Conservation (phyloP, 2,329 filamentous ascomycete genomes). For the Hypoxylon sp. region DNA sequence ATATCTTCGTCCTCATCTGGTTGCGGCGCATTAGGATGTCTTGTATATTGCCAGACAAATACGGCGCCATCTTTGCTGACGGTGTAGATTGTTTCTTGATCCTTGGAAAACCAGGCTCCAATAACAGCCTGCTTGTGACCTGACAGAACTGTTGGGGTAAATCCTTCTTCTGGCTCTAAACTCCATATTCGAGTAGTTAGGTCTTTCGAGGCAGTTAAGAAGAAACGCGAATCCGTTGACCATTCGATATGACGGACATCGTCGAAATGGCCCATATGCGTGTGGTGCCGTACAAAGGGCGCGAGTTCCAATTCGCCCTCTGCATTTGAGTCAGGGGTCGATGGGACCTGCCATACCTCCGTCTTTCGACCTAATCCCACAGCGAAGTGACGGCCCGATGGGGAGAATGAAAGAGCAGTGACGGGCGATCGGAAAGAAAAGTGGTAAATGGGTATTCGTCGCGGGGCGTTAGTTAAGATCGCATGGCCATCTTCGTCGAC, state of each 20-base stretch:
- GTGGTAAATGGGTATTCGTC: slow-evolving; percentile 89
- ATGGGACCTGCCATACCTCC: slow-evolving; percentile 96
- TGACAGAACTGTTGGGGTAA: slow-evolving; percentile 88
- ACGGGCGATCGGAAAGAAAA: slow-evolving; percentile 93
- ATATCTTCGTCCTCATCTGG: slow-evolving; percentile 73
- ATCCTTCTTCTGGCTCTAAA: slow-evolving; percentile 86
- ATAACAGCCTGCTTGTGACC: slow-evolving; percentile 92
- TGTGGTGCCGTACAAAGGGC: slow-evolving; percentile 90
- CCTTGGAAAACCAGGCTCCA: slow-evolving; percentile 95
- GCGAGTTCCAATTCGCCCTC: slow-evolving; percentile 93
- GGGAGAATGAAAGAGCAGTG: slow-evolving; percentile 89
- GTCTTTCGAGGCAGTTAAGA: slow-evolving; percentile 92
- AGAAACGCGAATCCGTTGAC: slow-evolving; percentile 96
- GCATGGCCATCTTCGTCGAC: slow-evolving; percentile 95
- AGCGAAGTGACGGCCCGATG: slow-evolving; percentile 90
- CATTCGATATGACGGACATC: slow-evolving; percentile 88
- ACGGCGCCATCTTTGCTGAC: slow-evolving; percentile 97
- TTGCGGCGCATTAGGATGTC: slow-evolving; percentile 68
- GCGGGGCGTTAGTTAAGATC: slow-evolving; percentile 90
- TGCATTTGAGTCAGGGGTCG: slow-evolving; percentile 83
- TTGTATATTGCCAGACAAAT: slow-evolving; percentile 90
- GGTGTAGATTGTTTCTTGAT: slow-evolving; percentile 96
- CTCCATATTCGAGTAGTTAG: slow-evolving; percentile 97
- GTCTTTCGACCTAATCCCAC: slow-evolving; percentile 89
- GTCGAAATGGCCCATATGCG: slow-evolving; percentile 91